Evolutionary conservation across 805 yeast genomes (phyloP).

Genomic region (Metschnikowia peoriensis): DNA sequence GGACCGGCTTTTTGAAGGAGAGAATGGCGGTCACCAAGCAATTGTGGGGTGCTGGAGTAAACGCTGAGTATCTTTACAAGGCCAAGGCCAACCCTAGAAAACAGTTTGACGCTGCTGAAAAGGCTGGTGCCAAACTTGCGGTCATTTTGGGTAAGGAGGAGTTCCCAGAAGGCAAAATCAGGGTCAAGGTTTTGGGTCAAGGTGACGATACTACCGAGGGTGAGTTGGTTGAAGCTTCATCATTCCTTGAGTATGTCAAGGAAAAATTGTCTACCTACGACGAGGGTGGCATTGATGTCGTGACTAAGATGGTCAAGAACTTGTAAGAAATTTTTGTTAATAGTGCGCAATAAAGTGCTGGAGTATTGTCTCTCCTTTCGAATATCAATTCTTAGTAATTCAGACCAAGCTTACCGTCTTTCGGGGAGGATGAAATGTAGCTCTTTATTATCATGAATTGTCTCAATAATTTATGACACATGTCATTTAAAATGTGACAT

Average conservation of each 20-base stretch:
- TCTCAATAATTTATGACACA: too few relatives aligned
- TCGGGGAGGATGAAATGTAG: too few relatives aligned
- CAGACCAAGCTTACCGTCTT: too few relatives aligned
- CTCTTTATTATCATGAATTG: too few relatives aligned
- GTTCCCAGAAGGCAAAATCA: slow-evolving; percentile 71
- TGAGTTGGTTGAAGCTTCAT: slow-evolving; percentile 61
- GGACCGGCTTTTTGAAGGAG: slow-evolving; percentile 90
- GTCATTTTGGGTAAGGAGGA: slow-evolving; percentile 97
- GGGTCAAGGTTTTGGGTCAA: slow-evolving; percentile 86
- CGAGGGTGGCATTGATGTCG: slow-evolving; percentile 58
- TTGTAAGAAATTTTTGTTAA: slow-evolving; percentile 30
- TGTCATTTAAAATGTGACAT: too few relatives aligned
- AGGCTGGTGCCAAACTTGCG: slow-evolving; percentile 84
- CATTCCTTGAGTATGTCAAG: slow-evolving; percentile 52
- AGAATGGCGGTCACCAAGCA: slow-evolving; percentile 82
- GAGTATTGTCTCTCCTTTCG: too few relatives aligned
- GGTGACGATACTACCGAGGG: slow-evolving; percentile 88
- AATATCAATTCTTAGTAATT: too few relatives aligned
- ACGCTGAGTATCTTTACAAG: slow-evolving; percentile 88
- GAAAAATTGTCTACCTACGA: slow-evolving; percentile 35
- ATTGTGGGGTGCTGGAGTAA: slow-evolving; percentile 87
- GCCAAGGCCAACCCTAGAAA: slow-evolving; percentile 92
- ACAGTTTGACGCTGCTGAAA: slow-evolving; percentile 97
- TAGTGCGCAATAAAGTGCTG: neutral
- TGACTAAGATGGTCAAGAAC: slow-evolving; percentile 60